Conservation (phyloP, 495 filamentous ascomycete genomes). For the Podospora appendiculata region DNA sequence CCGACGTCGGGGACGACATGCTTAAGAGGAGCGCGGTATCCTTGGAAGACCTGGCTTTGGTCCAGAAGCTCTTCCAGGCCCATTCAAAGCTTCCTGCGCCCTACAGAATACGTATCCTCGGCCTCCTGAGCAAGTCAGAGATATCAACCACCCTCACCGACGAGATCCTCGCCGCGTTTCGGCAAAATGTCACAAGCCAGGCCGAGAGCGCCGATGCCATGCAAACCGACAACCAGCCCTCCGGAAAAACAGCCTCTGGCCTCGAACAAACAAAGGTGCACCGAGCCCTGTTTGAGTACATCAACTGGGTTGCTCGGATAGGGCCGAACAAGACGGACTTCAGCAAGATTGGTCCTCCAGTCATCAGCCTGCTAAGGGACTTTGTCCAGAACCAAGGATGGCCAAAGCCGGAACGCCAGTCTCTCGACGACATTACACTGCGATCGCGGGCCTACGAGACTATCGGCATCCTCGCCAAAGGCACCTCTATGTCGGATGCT, state of each 20-base stretch:
- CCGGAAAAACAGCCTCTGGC: slow-evolving; percentile 4
- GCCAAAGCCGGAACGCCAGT: slow-evolving; percentile 53
- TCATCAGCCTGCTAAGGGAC: slow-evolving; percentile 63
- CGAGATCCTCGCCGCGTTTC: slow-evolving; percentile 61
- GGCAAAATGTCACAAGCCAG: slow-evolving; percentile 37
- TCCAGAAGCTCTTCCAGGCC: slow-evolving; percentile 57
- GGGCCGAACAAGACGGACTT: slow-evolving; percentile 50
- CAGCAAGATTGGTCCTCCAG: slow-evolving; percentile 51
- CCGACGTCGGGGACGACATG: slow-evolving; percentile 73
- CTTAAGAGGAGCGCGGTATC: slow-evolving; percentile 66
- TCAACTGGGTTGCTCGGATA: slow-evolving; percentile 79
- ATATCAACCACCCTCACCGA: slow-evolving; percentile 52
- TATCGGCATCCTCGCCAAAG: slow-evolving; percentile 69
- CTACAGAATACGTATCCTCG: slow-evolving; percentile 68
- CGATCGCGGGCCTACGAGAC: slow-evolving; percentile 75
- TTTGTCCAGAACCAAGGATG: slow-evolving; percentile 80
- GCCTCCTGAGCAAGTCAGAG: slow-evolving; percentile 69
- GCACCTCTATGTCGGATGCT: slow-evolving; percentile 37
- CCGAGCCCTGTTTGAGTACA: slow-evolving; percentile 78
- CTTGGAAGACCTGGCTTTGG: slow-evolving; percentile 59
- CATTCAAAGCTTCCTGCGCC: slow-evolving; percentile 65
- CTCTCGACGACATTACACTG: slow-evolving; percentile 55
- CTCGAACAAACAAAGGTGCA: slow-evolving; percentile 45
- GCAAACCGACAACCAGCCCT: slow-evolving; percentile 25
- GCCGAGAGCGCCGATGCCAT: slow-evolving; percentile 16